Percentiles rank a stretch among this genome's conserved stretches.
Evolutionary conservation across 2,329 filamentous ascomycete species (phyloP).

Genomic region (Fusarium cicatricum): DNA sequence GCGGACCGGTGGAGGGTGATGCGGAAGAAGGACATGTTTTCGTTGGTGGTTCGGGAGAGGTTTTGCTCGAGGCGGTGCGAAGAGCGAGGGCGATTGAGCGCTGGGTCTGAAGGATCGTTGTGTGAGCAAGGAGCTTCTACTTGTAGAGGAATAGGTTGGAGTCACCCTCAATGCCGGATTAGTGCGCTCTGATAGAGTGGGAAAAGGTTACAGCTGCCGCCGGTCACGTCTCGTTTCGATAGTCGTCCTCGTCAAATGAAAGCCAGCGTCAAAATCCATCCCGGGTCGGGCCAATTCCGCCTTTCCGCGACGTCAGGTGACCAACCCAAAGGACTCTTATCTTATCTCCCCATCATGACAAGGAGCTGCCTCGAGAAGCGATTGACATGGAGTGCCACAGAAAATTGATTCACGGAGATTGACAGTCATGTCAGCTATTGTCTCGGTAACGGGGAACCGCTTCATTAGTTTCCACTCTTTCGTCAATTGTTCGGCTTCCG

Average conservation of each 20-base stretch:
- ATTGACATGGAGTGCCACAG: no score
- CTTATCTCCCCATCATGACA: neutral
- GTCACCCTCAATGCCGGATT: slow-evolving; percentile 14
- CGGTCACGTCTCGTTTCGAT: slow-evolving; percentile 20
- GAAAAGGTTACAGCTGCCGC: slow-evolving; percentile 19
- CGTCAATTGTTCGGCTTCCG: no score
- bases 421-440: no score
- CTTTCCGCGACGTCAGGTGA: neutral
- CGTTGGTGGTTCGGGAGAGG: neutral
- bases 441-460: no score
- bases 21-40: slow-evolving; percentile 80
- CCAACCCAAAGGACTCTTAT: neutral
- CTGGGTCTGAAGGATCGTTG: slow-evolving; percentile 11
- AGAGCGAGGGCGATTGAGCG: slow-evolving; percentile 11
- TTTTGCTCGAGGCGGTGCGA: no score
- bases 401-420: no score
- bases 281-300: neutral
- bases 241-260: slow-evolving; percentile 24
- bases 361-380: neutral
- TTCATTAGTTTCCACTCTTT: no score
- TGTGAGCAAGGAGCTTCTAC: slow-evolving; percentile 1
- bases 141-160: neutral
- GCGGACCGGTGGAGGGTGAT: slow-evolving; percentile 89
- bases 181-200: slow-evolving; percentile 1
- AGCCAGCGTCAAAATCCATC: slow-evolving; percentile 31